Evolutionary conservation across 2,329 filamentous ascomycete species (phyloP), one percentile per base, ranked within the genome.

Genomic region (Sporothrix euskadiensis): DNA sequence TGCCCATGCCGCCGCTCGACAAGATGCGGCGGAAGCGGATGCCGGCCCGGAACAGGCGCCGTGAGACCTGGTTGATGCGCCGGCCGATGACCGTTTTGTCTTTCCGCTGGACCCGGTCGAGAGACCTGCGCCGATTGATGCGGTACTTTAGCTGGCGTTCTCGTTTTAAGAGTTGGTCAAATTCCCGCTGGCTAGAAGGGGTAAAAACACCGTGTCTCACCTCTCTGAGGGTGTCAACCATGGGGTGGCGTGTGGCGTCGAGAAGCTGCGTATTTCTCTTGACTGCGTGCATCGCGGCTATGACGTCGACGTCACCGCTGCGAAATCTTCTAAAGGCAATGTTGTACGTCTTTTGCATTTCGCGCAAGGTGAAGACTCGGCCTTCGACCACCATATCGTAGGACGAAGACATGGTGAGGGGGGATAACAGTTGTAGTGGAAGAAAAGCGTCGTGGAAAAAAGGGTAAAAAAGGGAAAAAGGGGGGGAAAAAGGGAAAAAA

Each of bases 1-100:
- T 10, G 49, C 74, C 76, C 72, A 73, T 72, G 39, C 75, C 75
- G 56, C 76, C 76, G 5, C 26, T 56, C 6, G 44, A 39, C 8
- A 77, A 49, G 6, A 76, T 22, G 14, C 71, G 72, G 3, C 75
- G 73, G 71, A 69, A 76, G 7, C 75, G 73, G 22, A 76, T 44
- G 14, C 74, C 75, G 12, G 54, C 49, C 12, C 26, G 5, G 47
- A 71, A 73, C 16, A 72, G 52, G 6, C 35, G 19, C 9, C 68
- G 59, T 1, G 71, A 66, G 3, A 44, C 39, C 2, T 3, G 4
- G 49, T 75, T 74, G 49, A 75, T 19, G 19, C 19, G 47, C 12
- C 12, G 39, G 44, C 9, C 5, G 7, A 35, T 35, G 16, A 1
- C 22, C 2, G 2, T 12, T 10, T 63, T 63, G 14, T 22, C 9